Evolutionary conservation across 495 filamentous ascomycete species (phyloP), one percentile per base, ranked within the genome.

Genomic region (Cercophora samala): DNA sequence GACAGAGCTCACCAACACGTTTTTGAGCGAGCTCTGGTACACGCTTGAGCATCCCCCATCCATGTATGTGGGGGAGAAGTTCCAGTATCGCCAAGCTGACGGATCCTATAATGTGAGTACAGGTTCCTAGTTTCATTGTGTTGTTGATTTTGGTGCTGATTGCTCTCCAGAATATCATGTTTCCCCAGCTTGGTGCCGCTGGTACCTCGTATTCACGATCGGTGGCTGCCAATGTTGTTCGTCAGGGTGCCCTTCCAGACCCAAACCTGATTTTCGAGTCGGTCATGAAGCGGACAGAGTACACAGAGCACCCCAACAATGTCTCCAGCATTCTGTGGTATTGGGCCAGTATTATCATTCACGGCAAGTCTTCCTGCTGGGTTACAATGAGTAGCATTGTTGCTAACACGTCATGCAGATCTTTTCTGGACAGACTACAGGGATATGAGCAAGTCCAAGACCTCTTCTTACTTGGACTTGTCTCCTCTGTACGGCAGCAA

Each of bases 281-380:
- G 23, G 74, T 84, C 64, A 84, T 84, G 82, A 81, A 79, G 73
- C 75, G 81, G 15, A 77, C 73, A 18, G 72, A 79, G 62, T 84
- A 79, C 71, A 75, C 76, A 61, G 77, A 78, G 62, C 80, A 83
- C 60, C 81, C 82, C 9, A 93, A 90, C 72, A 90, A 91, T 69
- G 88, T 96, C 21, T 96, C 93, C 1, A 94, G 91, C 72, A 84
- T 96, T 64, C 79, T 97, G 15, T 97, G 93, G 83, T 93, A 97
- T 69, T 86, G 93, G 74, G 93, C 92, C 6, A 91, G 88, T 18
- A 91, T 96, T 64, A 93, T 97, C 67, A 96, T 95, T 71, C 93
- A 97, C 69, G 90, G 81, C 75, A 58, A 63, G 69, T 63, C 0
- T 46, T 17, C 15, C 9, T 17, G 37, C 11, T 9, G 13, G 37